These are phyloP conservation scores for Gynostemma pentaphyllum DNA, from an alignment of 306 rosid species.

Conservation along the genomic window DNA sequence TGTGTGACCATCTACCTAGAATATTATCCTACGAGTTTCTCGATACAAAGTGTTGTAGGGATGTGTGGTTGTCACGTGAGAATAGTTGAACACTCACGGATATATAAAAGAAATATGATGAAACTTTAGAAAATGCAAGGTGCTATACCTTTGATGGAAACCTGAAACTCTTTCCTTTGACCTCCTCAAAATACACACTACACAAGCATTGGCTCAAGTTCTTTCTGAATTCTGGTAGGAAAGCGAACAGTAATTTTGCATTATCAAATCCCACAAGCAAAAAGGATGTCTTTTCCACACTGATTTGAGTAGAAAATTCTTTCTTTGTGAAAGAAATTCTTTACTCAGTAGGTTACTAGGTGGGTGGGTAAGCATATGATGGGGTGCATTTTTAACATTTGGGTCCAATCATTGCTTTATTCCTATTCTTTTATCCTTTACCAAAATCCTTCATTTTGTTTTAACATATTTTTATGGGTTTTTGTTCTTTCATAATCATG, in stretches of 20 bases:
- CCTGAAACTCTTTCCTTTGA: not conserved
- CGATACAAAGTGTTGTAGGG: too few species aligned
- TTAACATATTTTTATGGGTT: not conserved
- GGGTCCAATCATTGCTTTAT: constrained; percentile 9
- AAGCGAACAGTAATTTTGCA: not conserved
- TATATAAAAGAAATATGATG: too few species aligned
- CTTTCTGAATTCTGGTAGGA: not conserved
- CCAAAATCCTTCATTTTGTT: not conserved
- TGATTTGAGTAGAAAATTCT: not conserved
- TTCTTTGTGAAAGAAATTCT: not conserved
- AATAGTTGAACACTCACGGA: too few species aligned
- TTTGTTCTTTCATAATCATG: not conserved
- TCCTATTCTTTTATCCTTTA: not conserved
- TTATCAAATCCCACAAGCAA: not conserved
- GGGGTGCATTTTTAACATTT: constrained; percentile 4
- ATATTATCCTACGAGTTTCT: too few species aligned
- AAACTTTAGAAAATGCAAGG: too few species aligned
- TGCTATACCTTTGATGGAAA: not conserved
- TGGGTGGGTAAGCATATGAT: constrained; percentile 6
- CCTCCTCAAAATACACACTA: not conserved
- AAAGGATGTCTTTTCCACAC: not conserved
- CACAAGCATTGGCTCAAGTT: not conserved
- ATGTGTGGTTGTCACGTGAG: too few species aligned
- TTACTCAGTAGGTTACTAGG: constrained; percentile 1
- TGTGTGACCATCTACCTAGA: too few species aligned